A percentile compares a stretch with the other conserved stretches of the same genome.
These are phyloP conservation scores for Vaccinium corymbosum DNA, from an alignment of 148 eudicot genomes.

Conservation along the genomic window DNA sequence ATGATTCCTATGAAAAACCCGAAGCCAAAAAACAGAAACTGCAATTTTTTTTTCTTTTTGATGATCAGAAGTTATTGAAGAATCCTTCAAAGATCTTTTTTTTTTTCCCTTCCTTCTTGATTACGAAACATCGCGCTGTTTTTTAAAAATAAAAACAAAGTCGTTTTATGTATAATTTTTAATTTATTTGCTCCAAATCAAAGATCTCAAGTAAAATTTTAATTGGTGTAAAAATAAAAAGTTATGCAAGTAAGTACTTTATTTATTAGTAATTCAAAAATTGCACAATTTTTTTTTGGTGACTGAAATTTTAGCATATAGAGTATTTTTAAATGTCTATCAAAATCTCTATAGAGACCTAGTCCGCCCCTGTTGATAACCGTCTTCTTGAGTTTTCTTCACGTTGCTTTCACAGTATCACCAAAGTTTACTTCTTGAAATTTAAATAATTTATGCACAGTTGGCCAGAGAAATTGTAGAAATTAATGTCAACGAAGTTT, in stretches of 20 bases:
- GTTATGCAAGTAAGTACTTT: neutral
- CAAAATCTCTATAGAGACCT: neutral
- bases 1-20: neutral
- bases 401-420: neutral
- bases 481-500: neutral
- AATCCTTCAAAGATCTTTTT: constrained; percentile 10
- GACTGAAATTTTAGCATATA: neutral
- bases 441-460: neutral
- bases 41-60: neutral
- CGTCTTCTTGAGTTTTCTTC: neutral
- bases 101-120: neutral
- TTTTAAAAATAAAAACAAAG: too few relatives aligned
- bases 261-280: neutral
- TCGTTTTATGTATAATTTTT: too few relatives aligned
- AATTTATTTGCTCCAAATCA: neutral
- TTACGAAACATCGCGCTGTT: neutral
- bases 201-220: neutral
- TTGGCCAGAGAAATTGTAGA: neutral
- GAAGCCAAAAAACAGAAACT: neutral
- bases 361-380: neutral
- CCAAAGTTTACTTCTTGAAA: too few relatives aligned
- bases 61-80: neutral
- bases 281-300: neutral
- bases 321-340: neutral
- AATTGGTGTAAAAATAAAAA: neutral